These are phyloP conservation scores for Exophiala lecanii-corni DNA, from an alignment of 2,329 filamentous ascomycete species.

Conservation along the genomic window DNA sequence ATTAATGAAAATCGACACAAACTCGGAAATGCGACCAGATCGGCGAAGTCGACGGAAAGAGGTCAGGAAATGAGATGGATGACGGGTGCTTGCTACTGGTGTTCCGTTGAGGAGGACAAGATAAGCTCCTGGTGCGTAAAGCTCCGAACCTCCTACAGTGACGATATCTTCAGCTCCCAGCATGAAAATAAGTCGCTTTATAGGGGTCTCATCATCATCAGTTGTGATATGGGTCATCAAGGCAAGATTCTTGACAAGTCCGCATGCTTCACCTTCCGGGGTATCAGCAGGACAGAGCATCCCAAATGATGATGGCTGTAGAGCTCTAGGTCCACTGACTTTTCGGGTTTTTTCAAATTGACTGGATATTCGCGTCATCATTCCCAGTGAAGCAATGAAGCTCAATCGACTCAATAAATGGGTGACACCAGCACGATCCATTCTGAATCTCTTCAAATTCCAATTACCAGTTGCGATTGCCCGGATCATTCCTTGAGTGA, in stretches of 20 bases:
- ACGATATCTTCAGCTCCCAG: slow-evolving; percentile 80
- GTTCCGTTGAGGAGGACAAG: slow-evolving; percentile 95
- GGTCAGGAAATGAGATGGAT: slow-evolving; percentile 79
- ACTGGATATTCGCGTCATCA: slow-evolving; percentile 99
- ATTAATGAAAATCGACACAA: slow-evolving; percentile 95
- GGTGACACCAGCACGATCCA: slow-evolving; percentile 95
- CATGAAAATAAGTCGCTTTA: slow-evolving; percentile 79
- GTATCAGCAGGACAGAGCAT: slow-evolving; percentile 98
- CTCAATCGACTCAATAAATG: slow-evolving; percentile 93
- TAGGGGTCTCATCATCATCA: slow-evolving; percentile 86
- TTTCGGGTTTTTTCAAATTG: slow-evolving; percentile 99
- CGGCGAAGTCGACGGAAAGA: slow-evolving; percentile 82
- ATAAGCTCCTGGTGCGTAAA: slow-evolving; percentile 79
- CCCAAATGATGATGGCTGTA: slow-evolving; percentile 96
- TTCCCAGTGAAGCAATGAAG: slow-evolving; percentile 93
- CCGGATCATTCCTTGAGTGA: slow-evolving; percentile 88
- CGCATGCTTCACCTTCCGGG: slow-evolving; percentile 96
- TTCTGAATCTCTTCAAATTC: slow-evolving; percentile 96
- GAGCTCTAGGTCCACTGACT: slow-evolving; percentile 87
- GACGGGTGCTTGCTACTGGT: slow-evolving; percentile 78
- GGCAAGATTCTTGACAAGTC: slow-evolving; percentile 94
- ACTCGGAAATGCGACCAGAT: slow-evolving; percentile 88
- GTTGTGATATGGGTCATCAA: slow-evolving; percentile 99
- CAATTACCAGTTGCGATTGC: slow-evolving; percentile 97
- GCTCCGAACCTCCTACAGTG: slow-evolving; percentile 75